Evolutionary conservation across 2,329 filamentous ascomycete species (phyloP).

Genomic region (Botrytis pseudocinerea): DNA sequence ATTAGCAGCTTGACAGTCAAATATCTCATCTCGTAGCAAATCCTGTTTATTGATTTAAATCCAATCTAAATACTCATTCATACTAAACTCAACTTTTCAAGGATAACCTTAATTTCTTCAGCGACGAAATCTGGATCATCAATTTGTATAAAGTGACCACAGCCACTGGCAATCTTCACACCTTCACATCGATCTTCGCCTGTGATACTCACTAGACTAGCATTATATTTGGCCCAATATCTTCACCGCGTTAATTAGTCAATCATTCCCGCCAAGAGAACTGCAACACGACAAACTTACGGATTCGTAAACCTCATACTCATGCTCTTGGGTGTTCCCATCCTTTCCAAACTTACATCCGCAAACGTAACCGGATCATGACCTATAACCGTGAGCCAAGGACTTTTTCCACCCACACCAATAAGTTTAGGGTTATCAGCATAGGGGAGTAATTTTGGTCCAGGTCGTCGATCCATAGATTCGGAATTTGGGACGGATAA

Average conservation of each 20-base stretch:
- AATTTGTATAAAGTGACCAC: conserved; percentile 42
- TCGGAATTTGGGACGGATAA: conserved; percentile 39
- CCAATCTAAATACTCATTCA: not conserved
- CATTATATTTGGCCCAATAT: conserved; percentile 42
- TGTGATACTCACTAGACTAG: conserved; percentile 38
- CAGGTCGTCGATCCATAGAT: conserved; percentile 36
- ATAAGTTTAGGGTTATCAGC: conserved; percentile 37
- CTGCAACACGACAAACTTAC: conserved; percentile 31
- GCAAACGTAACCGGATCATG: conserved; percentile 41
- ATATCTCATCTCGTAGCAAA: not conserved
- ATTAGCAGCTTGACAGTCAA: not conserved
- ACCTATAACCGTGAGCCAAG: conserved; percentile 39
- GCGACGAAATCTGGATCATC: conserved; percentile 40
- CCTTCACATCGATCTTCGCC: conserved; percentile 34
- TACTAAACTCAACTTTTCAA: conserved; percentile 41
- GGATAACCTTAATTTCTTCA: conserved; percentile 40
- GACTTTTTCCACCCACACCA: conserved; percentile 35
- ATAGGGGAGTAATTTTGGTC: conserved; percentile 36
- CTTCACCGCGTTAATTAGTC: conserved; percentile 27
- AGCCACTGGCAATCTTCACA: conserved; percentile 39
- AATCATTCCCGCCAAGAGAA: not conserved
- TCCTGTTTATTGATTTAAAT: not conserved
- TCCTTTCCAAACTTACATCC: conserved; percentile 38
- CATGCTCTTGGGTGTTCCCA: conserved; percentile 40
- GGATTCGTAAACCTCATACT: conserved; percentile 40